Conservation (phyloP, 495 filamentous ascomycete genomes). For the Aspergillus panamensis region DNA sequence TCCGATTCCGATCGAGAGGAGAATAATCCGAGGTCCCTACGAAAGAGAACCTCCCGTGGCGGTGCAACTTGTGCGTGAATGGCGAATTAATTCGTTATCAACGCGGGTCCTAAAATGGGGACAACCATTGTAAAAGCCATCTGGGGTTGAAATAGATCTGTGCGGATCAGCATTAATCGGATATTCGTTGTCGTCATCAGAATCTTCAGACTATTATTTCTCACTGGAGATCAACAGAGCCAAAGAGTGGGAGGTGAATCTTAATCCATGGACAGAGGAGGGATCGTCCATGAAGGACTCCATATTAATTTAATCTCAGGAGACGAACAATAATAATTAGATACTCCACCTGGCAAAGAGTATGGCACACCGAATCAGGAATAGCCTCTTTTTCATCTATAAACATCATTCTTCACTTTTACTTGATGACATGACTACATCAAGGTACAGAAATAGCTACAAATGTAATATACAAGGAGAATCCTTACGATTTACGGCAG, state of each 20-base stretch:
- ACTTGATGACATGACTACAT: too few relatives aligned
- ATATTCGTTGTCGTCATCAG: not conserved
- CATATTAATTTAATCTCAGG: not conserved
- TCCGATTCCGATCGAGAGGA: too few relatives aligned
- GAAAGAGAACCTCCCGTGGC: too few relatives aligned
- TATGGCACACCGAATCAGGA: not conserved
- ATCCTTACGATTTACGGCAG: too few relatives aligned
- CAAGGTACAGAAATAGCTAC: too few relatives aligned
- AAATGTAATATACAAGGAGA: too few relatives aligned
- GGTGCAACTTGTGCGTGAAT: too few relatives aligned
- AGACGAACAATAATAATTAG: not conserved
- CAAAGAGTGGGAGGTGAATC: conserved; percentile 12
- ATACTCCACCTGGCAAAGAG: not conserved
- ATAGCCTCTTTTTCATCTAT: not conserved
- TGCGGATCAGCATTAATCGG: not conserved
- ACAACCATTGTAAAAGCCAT: not conserved
- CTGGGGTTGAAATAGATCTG: not conserved
- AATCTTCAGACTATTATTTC: not conserved
- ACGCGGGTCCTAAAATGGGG: not conserved
- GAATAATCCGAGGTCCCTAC: too few relatives aligned
- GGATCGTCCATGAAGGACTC: not conserved
- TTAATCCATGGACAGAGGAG: conserved; percentile 25
- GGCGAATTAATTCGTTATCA: too few relatives aligned
- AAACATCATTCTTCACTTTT: too few relatives aligned
- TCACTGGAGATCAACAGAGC: not conserved